Percentiles rank a stretch among this genome's conserved stretches.
Evolutionary conservation across 2,329 filamentous ascomycete species (phyloP).

Genomic region (Hymenoscyphus fructigenus): DNA sequence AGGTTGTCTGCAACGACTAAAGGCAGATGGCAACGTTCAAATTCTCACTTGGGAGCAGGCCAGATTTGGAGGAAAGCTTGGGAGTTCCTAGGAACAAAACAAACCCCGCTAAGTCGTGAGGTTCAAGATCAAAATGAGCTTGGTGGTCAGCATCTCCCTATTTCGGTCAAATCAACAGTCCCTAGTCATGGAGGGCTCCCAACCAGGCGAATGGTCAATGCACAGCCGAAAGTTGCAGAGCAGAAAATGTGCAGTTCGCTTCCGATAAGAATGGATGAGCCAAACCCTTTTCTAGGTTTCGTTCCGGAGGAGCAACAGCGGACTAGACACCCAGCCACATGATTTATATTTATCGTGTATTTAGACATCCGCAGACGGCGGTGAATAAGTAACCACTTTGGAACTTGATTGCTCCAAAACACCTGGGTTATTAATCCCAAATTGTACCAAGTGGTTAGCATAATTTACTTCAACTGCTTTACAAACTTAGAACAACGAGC

Average conservation of each 20-base stretch:
- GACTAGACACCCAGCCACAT: too few relatives aligned
- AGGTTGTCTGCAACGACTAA: background rate
- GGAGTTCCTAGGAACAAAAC: background rate
- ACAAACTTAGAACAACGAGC: too few relatives aligned
- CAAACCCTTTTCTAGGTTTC: too few relatives aligned
- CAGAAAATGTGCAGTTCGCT: background rate
- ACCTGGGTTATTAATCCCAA: too few relatives aligned
- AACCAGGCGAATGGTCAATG: background rate
- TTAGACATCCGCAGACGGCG: too few relatives aligned
- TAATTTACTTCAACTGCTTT: too few relatives aligned
- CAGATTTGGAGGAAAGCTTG: background rate
- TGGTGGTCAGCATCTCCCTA: background rate
- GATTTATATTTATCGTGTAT: too few relatives aligned
- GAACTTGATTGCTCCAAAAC: too few relatives aligned
- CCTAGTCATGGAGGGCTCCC: slow-evolving; percentile 4
- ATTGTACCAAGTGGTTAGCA: too few relatives aligned
- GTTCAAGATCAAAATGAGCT: slow-evolving; percentile 5
- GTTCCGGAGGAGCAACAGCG: too few relatives aligned
- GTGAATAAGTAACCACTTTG: too few relatives aligned
- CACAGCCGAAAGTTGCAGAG: background rate
- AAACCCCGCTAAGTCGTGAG: background rate
- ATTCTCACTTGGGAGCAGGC: background rate
- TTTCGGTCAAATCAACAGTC: background rate
- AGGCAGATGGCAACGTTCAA: background rate
- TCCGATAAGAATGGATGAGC: too few relatives aligned